Evolutionary conservation across 495 filamentous ascomycete genomes (phyloP).

Genomic region (Pseudoneurospora amorphoporcata): DNA sequence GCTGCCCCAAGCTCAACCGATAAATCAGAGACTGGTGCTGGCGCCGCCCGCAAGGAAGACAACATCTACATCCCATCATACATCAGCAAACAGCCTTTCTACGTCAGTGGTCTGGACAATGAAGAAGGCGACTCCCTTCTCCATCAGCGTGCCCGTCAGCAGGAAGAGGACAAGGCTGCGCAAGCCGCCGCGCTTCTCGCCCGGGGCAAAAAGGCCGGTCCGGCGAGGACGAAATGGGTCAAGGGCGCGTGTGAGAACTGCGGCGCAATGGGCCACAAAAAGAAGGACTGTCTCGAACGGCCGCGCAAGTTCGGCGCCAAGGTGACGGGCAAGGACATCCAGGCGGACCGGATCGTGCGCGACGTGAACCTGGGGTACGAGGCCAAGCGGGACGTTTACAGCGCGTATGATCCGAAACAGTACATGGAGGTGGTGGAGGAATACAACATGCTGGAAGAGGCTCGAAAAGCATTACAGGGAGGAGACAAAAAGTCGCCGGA

Average conservation of each 20-base stretch:
- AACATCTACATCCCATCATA: conserved; percentile 99
- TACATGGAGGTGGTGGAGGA: conserved; percentile 79
- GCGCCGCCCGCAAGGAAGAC: conserved; percentile 58
- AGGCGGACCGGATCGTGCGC: conserved; percentile 82
- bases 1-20: not conserved
- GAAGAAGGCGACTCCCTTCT: conserved; percentile 84
- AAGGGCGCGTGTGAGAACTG: conserved; percentile 98
- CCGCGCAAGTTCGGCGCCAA: conserved; percentile 84
- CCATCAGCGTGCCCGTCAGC: conserved; percentile 78
- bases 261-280: conserved; percentile 91
- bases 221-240: conserved; percentile 88
- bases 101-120: conserved; percentile 62
- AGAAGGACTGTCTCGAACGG: conserved; percentile 83
- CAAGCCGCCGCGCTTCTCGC: conserved; percentile 53
- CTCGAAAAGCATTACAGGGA: conserved; percentile 39
- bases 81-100: conserved; percentile 97
- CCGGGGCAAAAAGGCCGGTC: conserved; percentile 63
- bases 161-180: conserved; percentile 59
- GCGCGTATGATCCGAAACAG: conserved; percentile 85
- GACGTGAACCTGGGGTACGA: conserved; percentile 87
- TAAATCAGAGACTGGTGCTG: conserved; percentile 25
- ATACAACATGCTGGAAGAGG: conserved; percentile 73
- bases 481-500: conserved; percentile 20
- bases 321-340: conserved; percentile 88
- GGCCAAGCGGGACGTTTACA: conserved; percentile 97